Base-by-base conservation (phyloP, 352 stramenopile genomes). In the Globisporangium mamillatum region DNA sequence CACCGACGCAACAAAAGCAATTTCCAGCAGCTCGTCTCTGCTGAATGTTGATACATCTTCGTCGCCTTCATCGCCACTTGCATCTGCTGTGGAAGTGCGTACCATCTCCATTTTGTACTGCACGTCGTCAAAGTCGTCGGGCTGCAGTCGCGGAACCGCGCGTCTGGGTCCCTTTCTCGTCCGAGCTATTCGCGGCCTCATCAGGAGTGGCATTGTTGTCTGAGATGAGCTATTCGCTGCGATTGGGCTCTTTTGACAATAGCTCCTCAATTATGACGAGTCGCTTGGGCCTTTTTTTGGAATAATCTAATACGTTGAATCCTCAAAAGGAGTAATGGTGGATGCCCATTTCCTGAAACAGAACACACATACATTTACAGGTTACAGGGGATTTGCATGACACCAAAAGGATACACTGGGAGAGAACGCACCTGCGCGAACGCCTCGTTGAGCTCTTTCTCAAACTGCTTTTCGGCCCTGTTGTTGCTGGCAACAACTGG, bases 91-190 rank as follows among this genome's bases (percentile, higher is more conserved):
- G 16, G 54, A 14, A 18, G 86, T 50, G 10, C 73, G 79, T 44
- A 88, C 78, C 24, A 82, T 73, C 70, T 91, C 82, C 34, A 87
- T 75, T 68, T 75, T 82, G 76, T 92, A 89, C 46, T 80, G 73
- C 52, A 88, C 74, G 66, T 84, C 79, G 57, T 88, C 76, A 67
- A 92, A 90, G 67, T 92, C 82, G 22, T 88, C 82, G n/a, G 76
- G 76, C 5, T 71, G 70, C 24, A 92, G 72, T 9, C 48, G 67
- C 9, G 27, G 25, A n/a, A 74, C 66, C 22, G 69, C 18, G 12
- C 62, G 62, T 20, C 72, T 68, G 41, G 58, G 55, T 20, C 54
- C 46, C 41, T 55, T 58, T 50, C 46, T 58, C 18, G 41, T 44
- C 2, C 20, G 46, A 66, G 27, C 60, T 1, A 48, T 24, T 16